Base-by-base conservation (phyloP, 2,329 filamentous ascomycete genomes). In the Diaporthe citri region DNA sequence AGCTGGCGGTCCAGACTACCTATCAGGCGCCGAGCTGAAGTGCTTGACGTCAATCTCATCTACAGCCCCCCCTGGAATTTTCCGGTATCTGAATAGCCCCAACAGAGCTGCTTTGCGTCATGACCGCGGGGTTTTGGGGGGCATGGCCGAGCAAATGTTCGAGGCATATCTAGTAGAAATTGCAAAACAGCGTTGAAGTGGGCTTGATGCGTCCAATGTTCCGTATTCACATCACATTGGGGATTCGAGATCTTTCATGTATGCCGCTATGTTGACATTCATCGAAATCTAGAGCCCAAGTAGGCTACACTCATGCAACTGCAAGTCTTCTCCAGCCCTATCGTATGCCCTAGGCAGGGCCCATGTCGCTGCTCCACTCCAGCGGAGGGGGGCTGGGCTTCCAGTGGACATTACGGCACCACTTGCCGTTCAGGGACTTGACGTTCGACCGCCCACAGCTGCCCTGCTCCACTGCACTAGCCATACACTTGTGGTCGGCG, bases 21-120 rank as follows among this genome's bases (percentile, higher is more conserved):
- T 52, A 36, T n/a, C 12, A 39, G 46, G 22, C 8, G 22, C 64
- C 13, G 28, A 52, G 31, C 64, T 20, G 13, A 4, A 39, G 31
- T 67, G 46, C 64, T 67, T 67, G 64, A 67, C 64, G 64, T 67
- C 64, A 67, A 67, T 20, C 8, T 6, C 31, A 36, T 12, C 31
- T 13, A 20, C 28, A 25, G 4, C 41, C 43, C 22, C 22, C 22
- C 13, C 39, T 15, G 9, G 46, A 10, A 36, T 6, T 34, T 10
- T 39, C 62, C 43, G 62, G 28, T 36, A 31, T 67, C 31, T 52
- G 62, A 6, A 39, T 67, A 39, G 64, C 46, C 12, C 31, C 6
- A 28, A 9, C 8, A 22, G 25, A 39, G 22, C 22, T 67, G 3
- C 1, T 0, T 20, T 52, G 64, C 64, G 64, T 67, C 64, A 67